Conservation (phyloP, 441 rosid genomes). For the Omphalea diandra region DNA sequence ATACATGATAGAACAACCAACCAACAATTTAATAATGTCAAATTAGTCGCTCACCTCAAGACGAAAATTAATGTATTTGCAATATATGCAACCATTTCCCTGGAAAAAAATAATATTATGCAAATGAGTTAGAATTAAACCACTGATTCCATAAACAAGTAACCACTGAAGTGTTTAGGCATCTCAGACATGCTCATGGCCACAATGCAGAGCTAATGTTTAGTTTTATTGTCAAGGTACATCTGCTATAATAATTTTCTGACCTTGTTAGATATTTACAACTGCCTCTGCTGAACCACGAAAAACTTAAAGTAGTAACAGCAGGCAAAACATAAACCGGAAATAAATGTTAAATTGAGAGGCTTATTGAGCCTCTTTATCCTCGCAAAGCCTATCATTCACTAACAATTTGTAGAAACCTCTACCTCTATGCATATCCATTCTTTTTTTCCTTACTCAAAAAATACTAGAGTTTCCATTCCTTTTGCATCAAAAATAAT, state of each 20-base stretch:
- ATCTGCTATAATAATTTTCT: neutral
- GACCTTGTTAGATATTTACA: constrained; percentile 1
- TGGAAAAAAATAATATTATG: constrained; percentile 31
- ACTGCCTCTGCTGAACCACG: neutral
- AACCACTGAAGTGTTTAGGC: neutral
- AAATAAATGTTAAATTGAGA: neutral
- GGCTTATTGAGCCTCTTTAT: neutral
- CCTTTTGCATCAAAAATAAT: neutral
- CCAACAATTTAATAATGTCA: neutral
- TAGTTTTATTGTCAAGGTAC: neutral
- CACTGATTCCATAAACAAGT: neutral
- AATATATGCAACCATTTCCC: constrained; percentile 97
- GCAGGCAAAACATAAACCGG: neutral
- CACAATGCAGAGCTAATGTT: neutral
- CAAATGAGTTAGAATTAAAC: constrained; percentile 10
- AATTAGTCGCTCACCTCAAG: constrained; percentile 58
- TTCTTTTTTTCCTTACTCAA: neutral
- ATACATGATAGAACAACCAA: neutral
- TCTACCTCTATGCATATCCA: neutral
- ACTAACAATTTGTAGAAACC: neutral
- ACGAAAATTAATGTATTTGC: constrained; percentile 91
- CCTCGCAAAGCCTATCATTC: neutral
- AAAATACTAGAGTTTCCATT: neutral
- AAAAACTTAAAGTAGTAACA: neutral
- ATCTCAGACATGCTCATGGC: neutral